Conservation (phyloP, 2,329 filamentous ascomycete species). For the Trichocomaceae sp. region DNA sequence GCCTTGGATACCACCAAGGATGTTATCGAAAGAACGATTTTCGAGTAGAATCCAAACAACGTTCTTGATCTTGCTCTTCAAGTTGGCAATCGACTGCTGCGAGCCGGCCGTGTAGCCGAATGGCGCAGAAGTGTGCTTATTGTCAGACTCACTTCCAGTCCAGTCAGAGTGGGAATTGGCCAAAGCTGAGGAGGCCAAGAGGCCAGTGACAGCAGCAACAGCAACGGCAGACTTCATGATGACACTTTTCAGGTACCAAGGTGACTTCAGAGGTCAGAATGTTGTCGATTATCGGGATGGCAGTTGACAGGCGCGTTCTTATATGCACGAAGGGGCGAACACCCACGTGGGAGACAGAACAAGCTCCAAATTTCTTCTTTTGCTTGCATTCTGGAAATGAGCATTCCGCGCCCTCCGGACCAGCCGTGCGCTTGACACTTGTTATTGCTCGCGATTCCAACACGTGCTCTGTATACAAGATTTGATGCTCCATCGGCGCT, state of each 20-base stretch:
- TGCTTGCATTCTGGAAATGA: no score
- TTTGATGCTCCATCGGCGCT: neutral
- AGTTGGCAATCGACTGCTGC: slow-evolving; percentile 24
- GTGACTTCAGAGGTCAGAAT: slow-evolving; percentile 49
- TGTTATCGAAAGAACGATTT: slow-evolving; percentile 42
- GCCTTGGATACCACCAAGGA: slow-evolving; percentile 37
- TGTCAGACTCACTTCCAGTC: neutral
- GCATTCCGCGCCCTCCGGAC: neutral
- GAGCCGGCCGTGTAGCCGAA: slow-evolving; percentile 24
- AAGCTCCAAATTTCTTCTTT: no score
- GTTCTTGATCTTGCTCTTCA: slow-evolving; percentile 33
- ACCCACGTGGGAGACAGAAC: no score
- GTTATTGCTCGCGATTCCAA: neutral
- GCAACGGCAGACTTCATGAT: slow-evolving; percentile 12
- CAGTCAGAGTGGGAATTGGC: slow-evolving; percentile 7
- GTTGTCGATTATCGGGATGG: neutral
- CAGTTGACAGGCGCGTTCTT: neutral
- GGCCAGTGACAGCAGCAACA: slow-evolving; percentile 8
- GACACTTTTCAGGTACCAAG: slow-evolving; percentile 49
- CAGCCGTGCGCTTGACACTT: neutral
- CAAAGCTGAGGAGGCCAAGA: slow-evolving; percentile 10
- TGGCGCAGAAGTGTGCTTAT: slow-evolving; percentile 1
- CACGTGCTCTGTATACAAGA: slow-evolving; percentile 1
- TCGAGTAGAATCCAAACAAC: slow-evolving; percentile 36
- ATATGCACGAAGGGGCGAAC: neutral